Conservation (phyloP, 768 basidiomycete genomes). For the Amanita exitialis region DNA sequence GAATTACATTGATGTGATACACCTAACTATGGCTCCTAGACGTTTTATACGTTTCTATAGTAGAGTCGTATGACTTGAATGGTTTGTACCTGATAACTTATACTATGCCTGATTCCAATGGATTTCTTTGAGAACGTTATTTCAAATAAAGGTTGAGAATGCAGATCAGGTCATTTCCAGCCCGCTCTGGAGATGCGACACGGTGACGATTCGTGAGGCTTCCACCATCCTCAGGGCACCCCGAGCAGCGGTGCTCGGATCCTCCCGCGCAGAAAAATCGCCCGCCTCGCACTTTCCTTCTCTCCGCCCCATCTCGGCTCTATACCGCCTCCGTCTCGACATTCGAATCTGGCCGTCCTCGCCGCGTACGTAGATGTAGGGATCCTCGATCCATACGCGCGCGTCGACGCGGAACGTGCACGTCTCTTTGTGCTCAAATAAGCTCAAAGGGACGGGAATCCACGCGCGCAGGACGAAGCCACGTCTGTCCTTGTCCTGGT, state of each 20-base stretch:
- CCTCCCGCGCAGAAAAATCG: not conserved
- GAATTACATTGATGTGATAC: too few species aligned
- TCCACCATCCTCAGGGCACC: not conserved
- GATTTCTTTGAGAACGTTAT: too few species aligned
- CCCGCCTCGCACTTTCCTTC: not conserved
- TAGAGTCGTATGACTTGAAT: too few species aligned
- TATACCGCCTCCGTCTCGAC: not conserved
- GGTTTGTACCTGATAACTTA: too few species aligned
- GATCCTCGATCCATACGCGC: not conserved
- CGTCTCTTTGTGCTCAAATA: conserved; percentile 1
- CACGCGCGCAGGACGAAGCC: conserved; percentile 1
- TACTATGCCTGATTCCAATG: too few species aligned
- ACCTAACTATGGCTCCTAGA: too few species aligned
- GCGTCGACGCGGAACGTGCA: conserved; percentile 4
- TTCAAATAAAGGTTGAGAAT: too few species aligned
- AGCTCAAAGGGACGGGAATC: not conserved
- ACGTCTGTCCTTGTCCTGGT: not conserved
- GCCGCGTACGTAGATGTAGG: not conserved
- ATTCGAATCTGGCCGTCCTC: not conserved
- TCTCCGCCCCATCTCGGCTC: not conserved
- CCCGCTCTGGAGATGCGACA: not conserved
- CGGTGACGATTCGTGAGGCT: not conserved
- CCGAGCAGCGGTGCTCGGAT: not conserved
- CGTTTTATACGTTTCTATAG: too few species aligned
- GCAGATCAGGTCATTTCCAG: not conserved